A percentile compares a stretch with the other conserved stretches of the same genome.
phyloP scores from a whole-genome alignment of 768 basidiomycete genomes.

The Rhizopogon vulgaris region DNA sequence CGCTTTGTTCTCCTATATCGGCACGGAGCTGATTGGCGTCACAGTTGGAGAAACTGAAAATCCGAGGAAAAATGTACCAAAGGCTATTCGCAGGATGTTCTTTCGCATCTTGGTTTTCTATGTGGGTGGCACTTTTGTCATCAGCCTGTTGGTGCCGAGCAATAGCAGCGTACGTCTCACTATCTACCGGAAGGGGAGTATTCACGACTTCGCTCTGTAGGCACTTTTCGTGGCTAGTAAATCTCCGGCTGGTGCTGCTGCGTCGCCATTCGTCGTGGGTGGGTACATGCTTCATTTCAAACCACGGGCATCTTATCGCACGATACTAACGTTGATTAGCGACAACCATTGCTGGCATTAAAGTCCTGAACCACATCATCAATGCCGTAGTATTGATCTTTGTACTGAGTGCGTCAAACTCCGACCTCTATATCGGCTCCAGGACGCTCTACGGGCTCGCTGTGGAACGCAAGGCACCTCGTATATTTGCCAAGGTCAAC shows the following conservation, averaged over 20 bases:
- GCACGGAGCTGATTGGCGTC: slow-evolving; percentile 34
- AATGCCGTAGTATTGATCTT: slow-evolving; percentile 40
- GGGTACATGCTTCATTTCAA: slow-evolving; percentile 18
- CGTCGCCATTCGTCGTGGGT: slow-evolving; percentile 39
- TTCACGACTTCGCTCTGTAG: slow-evolving; percentile 10
- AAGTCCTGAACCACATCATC: slow-evolving; percentile 35
- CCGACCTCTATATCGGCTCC: slow-evolving; percentile 51
- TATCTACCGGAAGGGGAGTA: slow-evolving; percentile 9
- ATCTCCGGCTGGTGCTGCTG: slow-evolving; percentile 23
- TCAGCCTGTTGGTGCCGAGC: slow-evolving; percentile 36
- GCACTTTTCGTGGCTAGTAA: slow-evolving; percentile 21
- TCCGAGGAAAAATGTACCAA: slow-evolving; percentile 36
- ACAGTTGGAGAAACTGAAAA: slow-evolving; percentile 33
- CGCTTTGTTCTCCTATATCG: slow-evolving; percentile 30
- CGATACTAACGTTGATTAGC: slow-evolving; percentile 28
- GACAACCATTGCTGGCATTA: slow-evolving; percentile 38
- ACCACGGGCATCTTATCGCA: slow-evolving; percentile 21
- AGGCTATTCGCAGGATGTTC: slow-evolving; percentile 36
- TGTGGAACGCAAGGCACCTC: slow-evolving; percentile 41
- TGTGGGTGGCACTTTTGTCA: slow-evolving; percentile 32
- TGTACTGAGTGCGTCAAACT: slow-evolving; percentile 42
- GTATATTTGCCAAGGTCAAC: slow-evolving; percentile 32
- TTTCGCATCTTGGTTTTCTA: slow-evolving; percentile 26
- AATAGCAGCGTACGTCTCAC: slow-evolving; percentile 25
- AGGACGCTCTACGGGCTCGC: slow-evolving; percentile 43